These are phyloP conservation scores for Phylloporus scabripes DNA, from an alignment of 768 basidiomycete species.

Conservation along the genomic window DNA sequence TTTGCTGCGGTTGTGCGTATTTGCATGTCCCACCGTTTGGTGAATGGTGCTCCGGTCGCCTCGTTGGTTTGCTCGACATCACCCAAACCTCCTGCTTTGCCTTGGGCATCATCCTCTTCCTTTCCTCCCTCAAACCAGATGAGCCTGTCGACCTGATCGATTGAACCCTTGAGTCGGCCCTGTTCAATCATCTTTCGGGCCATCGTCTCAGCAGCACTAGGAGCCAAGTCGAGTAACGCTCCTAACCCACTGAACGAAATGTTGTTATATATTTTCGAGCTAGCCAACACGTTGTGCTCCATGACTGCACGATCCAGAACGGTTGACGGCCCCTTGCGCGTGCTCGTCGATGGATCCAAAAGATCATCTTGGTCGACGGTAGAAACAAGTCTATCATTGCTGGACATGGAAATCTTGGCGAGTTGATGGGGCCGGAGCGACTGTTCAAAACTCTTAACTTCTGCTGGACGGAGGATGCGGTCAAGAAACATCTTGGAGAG, in stretches of 20 bases:
- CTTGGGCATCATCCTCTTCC: conserved; percentile 90
- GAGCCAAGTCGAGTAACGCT: conserved; percentile 79
- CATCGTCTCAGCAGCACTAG: conserved; percentile 94
- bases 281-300: conserved; percentile 97
- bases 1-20: conserved; percentile 86
- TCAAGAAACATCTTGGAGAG: conserved; percentile 98
- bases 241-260: conserved; percentile 96
- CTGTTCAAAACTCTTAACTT: conserved; percentile 85
- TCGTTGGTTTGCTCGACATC: conserved; percentile 81
- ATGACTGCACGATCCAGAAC: conserved; percentile 96
- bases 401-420: conserved; percentile 82
- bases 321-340: conserved; percentile 86
- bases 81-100: conserved; percentile 90
- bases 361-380: conserved; percentile 53
- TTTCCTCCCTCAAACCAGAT: conserved; percentile 87
- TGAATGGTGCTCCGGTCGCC: conserved; percentile 84
- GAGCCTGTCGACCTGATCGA: conserved; percentile 92
- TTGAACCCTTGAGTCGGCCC: conserved; percentile 84
- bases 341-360: conserved; percentile 56
- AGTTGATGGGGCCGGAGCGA: conserved; percentile 90
- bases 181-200: conserved; percentile 99
- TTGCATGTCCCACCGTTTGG: conserved; percentile 94
- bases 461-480: conserved; percentile 85
- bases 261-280: conserved; percentile 96
- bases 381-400: conserved; percentile 75